Conservation (phyloP, 331 rosid species). For the Cydonia oblonga region DNA sequence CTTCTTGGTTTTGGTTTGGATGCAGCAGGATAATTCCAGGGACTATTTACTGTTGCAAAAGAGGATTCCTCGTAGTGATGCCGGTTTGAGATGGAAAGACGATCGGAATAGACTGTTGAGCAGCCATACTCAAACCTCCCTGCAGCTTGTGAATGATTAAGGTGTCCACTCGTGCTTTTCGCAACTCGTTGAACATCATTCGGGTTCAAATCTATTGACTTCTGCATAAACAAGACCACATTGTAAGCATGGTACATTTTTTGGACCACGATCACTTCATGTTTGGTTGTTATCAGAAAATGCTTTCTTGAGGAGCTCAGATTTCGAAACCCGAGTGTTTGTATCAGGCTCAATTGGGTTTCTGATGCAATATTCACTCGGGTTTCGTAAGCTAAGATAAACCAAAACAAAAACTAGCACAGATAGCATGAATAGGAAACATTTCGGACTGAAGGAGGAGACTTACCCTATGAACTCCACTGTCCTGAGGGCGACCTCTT, state of each 20-base stretch:
- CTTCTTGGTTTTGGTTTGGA: conserved; percentile 24
- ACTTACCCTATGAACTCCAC: conserved; percentile 24
- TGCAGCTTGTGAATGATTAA: conserved; percentile 20
- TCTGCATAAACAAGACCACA: conserved; percentile 24
- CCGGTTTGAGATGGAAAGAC: conserved; percentile 25
- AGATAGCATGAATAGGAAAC: neutral
- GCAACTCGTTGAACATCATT: conserved; percentile 21
- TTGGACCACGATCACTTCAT: neutral
- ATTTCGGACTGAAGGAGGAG: neutral
- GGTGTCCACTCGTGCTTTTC: conserved; percentile 39
- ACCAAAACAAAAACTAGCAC: neutral
- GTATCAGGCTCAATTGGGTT: neutral
- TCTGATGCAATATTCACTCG: neutral
- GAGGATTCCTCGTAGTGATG: conserved; percentile 18
- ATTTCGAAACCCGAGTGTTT: neutral
- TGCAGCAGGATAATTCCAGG: conserved; percentile 13
- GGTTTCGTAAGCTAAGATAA: neutral
- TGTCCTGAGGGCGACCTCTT: conserved; percentile 1
- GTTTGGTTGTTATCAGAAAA: neutral
- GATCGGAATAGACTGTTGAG: conserved; percentile 24
- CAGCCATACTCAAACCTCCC: conserved; percentile 25
- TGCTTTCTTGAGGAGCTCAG: neutral
- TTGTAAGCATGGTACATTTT: neutral
- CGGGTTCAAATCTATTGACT: conserved; percentile 21
- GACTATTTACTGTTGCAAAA: conserved; percentile 24